Conservation (phyloP, 129 eudicot species). For the Oenanthe sinensis region DNA sequence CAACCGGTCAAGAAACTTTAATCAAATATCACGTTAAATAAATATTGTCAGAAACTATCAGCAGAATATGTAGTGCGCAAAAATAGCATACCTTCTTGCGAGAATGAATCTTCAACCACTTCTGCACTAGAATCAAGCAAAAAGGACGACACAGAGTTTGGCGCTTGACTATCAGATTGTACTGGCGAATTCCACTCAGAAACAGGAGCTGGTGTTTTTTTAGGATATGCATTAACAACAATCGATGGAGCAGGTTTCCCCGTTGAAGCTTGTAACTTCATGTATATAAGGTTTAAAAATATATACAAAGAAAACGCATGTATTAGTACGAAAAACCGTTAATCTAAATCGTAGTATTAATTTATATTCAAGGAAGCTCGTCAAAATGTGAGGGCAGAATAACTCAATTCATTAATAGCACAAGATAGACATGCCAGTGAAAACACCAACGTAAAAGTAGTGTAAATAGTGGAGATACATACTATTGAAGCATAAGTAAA, state of each 20-base stretch:
- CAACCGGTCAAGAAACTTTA: background rate
- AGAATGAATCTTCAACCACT: constrained; percentile 34
- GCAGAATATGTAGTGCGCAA: background rate
- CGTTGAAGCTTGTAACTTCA: constrained; percentile 52
- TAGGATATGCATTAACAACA: constrained; percentile 31
- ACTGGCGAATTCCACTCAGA: constrained; percentile 41
- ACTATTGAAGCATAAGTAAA: constrained; percentile 82
- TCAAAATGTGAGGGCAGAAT: background rate
- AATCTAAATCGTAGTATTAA: background rate
- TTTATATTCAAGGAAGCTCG: background rate
- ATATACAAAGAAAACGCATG: background rate
- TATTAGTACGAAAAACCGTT: background rate
- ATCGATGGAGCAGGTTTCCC: constrained; percentile 46
- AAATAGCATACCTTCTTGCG: constrained; percentile 38
- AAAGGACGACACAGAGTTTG: constrained; percentile 26
- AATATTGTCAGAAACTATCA: background rate
- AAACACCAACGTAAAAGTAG: background rate
- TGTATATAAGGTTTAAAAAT: constrained; percentile 10
- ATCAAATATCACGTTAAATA: background rate
- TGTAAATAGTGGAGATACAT: constrained; percentile 16
- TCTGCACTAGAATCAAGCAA: constrained; percentile 29
- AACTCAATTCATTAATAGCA: background rate
- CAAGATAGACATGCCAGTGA: background rate
- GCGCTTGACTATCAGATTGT: constrained; percentile 38
- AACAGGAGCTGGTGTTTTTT: constrained; percentile 38